Percentiles rank a stretch among this genome's conserved stretches.
phyloP scores from a whole-genome alignment of 2,329 filamentous ascomycete species.

The Botryosphaeria dothidea region DNA sequence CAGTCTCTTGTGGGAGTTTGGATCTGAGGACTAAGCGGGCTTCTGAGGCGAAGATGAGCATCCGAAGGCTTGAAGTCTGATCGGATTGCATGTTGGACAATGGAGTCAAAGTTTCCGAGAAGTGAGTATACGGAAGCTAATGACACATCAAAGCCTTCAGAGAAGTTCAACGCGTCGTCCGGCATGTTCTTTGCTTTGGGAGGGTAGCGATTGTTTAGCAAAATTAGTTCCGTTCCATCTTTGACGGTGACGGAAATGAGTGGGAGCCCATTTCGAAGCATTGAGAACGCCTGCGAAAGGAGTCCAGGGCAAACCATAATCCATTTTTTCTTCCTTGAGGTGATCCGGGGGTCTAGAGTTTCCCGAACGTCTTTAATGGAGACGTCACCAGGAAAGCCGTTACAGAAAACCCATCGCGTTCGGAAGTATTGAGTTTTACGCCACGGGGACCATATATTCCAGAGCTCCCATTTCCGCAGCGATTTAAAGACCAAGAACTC shows the following conservation, averaged over 20 bases:
- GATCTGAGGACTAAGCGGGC: constrained; percentile 29
- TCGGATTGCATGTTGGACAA: constrained; percentile 27
- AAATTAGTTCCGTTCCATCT: constrained; percentile 23
- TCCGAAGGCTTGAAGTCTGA: constrained; percentile 35
- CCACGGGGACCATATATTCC: too few species aligned
- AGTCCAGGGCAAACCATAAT: not conserved
- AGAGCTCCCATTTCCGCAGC: too few species aligned
- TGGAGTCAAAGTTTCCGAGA: not conserved
- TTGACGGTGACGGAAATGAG: not conserved
- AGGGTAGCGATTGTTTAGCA: constrained; percentile 30
- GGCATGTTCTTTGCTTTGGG: constrained; percentile 35
- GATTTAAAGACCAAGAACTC: too few species aligned
- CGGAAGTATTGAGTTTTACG: too few species aligned
- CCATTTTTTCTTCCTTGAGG: too few species aligned
- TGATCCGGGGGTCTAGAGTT: too few species aligned
- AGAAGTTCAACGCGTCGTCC: constrained; percentile 35
- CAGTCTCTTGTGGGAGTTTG: constrained; percentile 25
- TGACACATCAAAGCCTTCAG: constrained; percentile 24
- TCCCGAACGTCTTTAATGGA: too few species aligned
- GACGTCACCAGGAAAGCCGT: too few species aligned
- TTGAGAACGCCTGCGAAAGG: not conserved
- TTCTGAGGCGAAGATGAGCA: constrained; percentile 30
- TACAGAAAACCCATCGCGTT: too few species aligned
- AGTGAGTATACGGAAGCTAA: constrained; percentile 22
- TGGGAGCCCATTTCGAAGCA: not conserved